phyloP scores from a whole-genome alignment of 2,329 filamentous ascomycete genomes.

The Pezicula radicicola region DNA sequence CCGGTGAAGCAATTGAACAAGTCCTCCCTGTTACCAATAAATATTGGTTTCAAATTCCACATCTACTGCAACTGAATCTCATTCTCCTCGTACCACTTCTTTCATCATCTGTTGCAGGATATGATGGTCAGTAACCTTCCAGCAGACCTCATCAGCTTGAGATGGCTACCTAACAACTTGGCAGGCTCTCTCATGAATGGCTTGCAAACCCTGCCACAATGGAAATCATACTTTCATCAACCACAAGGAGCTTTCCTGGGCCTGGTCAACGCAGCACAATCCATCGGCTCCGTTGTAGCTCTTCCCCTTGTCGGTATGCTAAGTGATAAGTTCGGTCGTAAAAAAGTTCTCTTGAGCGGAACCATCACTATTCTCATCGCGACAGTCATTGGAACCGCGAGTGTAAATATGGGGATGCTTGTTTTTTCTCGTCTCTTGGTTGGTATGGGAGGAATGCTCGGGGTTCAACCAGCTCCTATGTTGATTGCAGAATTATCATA shows the following conservation, averaged over 20 bases:
- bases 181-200: constrained; percentile 39
- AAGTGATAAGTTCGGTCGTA: constrained; percentile 34
- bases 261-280: constrained; percentile 34
- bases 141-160: neutral
- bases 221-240: constrained; percentile 38
- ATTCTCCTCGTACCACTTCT: constrained; percentile 15
- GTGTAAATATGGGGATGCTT: constrained; percentile 1
- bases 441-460: neutral
- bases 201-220: constrained; percentile 37
- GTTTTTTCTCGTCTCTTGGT: neutral
- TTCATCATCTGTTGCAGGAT: constrained; percentile 13
- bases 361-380: neutral
- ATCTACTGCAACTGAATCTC: constrained; percentile 16
- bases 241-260: constrained; percentile 34
- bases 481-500: constrained; percentile 13
- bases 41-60: constrained; percentile 2
- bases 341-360: neutral
- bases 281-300: constrained; percentile 35
- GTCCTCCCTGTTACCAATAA: neutral
- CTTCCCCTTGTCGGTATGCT: constrained; percentile 33
- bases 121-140: constrained; percentile 11
- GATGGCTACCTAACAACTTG: neutral
- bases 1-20: neutral
- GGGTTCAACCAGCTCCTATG: constrained; percentile 5
- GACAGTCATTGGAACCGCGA: neutral